A percentile compares a stretch with the other conserved stretches of the same genome.
Conservation (phyloP, 768 basidiomycete genomes). For the Tulasnella calospora region DNA sequence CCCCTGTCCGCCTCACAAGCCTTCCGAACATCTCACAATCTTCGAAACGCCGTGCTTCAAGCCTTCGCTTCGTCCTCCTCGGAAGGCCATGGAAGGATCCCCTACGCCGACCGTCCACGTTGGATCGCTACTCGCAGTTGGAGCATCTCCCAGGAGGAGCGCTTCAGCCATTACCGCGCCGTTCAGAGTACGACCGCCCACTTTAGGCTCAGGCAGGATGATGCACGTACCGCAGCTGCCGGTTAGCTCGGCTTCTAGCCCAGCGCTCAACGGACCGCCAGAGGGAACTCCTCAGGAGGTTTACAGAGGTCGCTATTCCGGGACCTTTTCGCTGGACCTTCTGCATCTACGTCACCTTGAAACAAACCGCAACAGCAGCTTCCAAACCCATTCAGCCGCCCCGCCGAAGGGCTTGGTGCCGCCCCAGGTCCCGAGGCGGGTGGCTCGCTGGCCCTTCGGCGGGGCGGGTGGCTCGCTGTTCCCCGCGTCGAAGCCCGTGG, state of each 20-base stretch:
- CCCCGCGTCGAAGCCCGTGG: neutral
- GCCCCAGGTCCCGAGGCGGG: neutral
- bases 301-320: neutral
- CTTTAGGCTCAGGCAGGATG: neutral
- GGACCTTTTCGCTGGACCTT: neutral
- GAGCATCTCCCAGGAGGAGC: neutral
- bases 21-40: conserved; percentile 14
- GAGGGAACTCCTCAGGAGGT: neutral
- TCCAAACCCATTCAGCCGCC: conserved; percentile 1
- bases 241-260: neutral
- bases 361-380: neutral
- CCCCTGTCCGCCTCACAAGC: conserved; percentile 25
- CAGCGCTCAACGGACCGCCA: neutral
- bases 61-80: conserved; percentile 24
- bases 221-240: neutral
- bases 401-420: neutral
- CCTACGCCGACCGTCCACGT: neutral
- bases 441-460: neutral
- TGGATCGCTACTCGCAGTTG: neutral
- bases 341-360: neutral
- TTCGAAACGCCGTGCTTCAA: conserved; percentile 24
- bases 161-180: neutral
- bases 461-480: neutral
- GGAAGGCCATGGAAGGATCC: conserved; percentile 1
- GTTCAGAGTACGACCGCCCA: neutral